These are phyloP conservation scores for Podila verticillata DNA, from an alignment of 192 early-diverging fungal genomes.

Conservation along the genomic window DNA sequence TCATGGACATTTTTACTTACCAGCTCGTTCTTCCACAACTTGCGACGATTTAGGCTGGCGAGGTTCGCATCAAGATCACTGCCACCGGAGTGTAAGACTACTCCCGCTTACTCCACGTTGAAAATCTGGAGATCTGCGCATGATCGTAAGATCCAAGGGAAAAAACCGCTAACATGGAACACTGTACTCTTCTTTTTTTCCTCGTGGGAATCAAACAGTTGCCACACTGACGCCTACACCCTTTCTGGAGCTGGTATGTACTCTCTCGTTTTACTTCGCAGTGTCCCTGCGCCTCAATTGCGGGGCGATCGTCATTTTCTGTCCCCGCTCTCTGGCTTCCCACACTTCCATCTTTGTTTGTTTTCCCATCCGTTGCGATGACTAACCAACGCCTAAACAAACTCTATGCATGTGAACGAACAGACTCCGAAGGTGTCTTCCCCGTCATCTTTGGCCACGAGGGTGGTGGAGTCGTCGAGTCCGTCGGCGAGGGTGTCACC, in stretches of 20 bases:
- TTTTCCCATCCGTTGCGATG: not conserved
- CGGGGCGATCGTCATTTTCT: not conserved
- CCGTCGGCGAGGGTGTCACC: constrained; percentile 95
- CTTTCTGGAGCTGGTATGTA: constrained; percentile 76
- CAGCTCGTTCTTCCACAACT: not conserved
- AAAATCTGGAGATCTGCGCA: not conserved
- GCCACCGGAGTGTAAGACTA: constrained; percentile 82
- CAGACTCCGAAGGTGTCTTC: constrained; percentile 80
- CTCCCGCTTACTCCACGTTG: not conserved
- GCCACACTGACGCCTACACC: constrained; percentile 98
- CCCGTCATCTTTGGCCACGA: constrained; percentile 97
- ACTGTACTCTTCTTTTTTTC: too few species aligned
- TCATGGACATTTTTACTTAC: not conserved
- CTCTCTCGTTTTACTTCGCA: not conserved
- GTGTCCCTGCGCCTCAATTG: not conserved
- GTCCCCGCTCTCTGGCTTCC: not conserved
- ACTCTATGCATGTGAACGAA: not conserved
- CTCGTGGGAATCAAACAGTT: constrained; percentile 42
- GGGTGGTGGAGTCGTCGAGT: constrained; percentile 95
- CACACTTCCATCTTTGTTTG: not conserved
- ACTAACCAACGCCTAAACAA: not conserved
- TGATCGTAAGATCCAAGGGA: not conserved
- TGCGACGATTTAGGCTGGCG: constrained; percentile 62
- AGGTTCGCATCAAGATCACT: constrained; percentile 93
- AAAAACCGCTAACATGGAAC: not conserved